These are phyloP conservation scores for Volvox reticuliferus DNA, from an alignment of 139 green algal species.

Conservation along the genomic window DNA sequence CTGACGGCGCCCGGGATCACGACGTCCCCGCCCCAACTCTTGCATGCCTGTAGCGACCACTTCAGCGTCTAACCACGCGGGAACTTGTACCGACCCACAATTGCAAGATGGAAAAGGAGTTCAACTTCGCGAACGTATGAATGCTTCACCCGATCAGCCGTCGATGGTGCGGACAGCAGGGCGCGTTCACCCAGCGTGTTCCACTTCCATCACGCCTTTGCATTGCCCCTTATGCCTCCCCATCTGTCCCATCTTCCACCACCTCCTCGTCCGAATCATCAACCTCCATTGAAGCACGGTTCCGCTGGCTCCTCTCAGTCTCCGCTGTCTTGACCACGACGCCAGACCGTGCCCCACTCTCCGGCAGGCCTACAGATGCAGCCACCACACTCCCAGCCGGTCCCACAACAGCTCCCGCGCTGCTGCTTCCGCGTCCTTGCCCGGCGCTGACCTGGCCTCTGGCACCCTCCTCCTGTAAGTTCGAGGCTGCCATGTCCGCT, in stretches of 20 bases:
- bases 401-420: not conserved
- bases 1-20: no score
- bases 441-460: not conserved
- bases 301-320: no score
- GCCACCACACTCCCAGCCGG: not conserved
- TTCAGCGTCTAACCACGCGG: no score
- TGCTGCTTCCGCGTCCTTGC: not conserved
- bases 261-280: constrained; percentile 3
- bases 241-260: not conserved
- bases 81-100: not conserved
- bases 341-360: no score
- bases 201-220: not conserved
- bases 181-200: not conserved
- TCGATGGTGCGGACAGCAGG: no score
- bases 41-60: no score
- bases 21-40: no score
- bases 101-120: not conserved
- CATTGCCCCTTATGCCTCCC: not conserved
- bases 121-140: not conserved
- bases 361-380: not conserved
- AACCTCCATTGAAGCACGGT: not conserved
- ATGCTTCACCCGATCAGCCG: not conserved
- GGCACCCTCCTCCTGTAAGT: not conserved
- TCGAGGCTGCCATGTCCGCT: constrained; percentile 58
- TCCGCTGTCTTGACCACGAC: no score